Evolutionary conservation across 2,329 filamentous ascomycete species (phyloP).

Genomic region (Chaetoscypha palmicola): DNA sequence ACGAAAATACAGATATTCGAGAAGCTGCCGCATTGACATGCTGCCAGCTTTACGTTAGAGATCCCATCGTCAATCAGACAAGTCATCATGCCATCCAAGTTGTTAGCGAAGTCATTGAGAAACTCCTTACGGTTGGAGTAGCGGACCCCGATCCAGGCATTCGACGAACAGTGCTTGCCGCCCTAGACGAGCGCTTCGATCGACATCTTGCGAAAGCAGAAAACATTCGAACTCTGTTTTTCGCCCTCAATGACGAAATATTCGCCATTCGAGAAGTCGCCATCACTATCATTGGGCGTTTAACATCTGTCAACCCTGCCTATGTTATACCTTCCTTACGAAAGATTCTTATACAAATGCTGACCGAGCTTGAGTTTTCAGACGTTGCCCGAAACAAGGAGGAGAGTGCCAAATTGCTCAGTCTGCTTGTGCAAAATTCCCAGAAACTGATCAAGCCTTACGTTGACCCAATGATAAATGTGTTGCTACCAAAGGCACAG

Average conservation of each 20-base stretch:
- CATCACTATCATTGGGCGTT: conserved; percentile 89
- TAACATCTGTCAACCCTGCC: conserved; percentile 86
- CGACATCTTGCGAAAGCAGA: conserved; percentile 95
- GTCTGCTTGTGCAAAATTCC: conserved; percentile 85
- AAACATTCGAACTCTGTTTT: conserved; percentile 91
- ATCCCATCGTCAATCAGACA: conserved; percentile 96
- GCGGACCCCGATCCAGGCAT: conserved; percentile 89
- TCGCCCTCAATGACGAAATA: conserved; percentile 90
- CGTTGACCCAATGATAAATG: conserved; percentile 91
- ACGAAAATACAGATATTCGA: conserved; percentile 86
- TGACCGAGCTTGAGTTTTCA: conserved; percentile 94
- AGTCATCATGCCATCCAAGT: conserved; percentile 96
- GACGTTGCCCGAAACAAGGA: conserved; percentile 92
- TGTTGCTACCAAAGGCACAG: conserved; percentile 85
- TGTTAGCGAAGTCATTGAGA: conserved; percentile 96
- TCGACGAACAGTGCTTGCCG: conserved; percentile 77
- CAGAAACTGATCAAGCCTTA: conserved; percentile 92
- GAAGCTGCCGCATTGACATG: conserved; percentile 94
- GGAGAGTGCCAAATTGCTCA: conserved; percentile 89
- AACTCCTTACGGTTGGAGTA: conserved; percentile 87
- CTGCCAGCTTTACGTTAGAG: conserved; percentile 93
- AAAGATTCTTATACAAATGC: conserved; percentile 90
- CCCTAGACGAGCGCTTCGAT: conserved; percentile 89
- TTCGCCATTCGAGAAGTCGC: conserved; percentile 90
- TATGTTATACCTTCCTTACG: conserved; percentile 95